phyloP scores from a whole-genome alignment of 768 basidiomycete species.

The Xerocomus spinulosus region DNA sequence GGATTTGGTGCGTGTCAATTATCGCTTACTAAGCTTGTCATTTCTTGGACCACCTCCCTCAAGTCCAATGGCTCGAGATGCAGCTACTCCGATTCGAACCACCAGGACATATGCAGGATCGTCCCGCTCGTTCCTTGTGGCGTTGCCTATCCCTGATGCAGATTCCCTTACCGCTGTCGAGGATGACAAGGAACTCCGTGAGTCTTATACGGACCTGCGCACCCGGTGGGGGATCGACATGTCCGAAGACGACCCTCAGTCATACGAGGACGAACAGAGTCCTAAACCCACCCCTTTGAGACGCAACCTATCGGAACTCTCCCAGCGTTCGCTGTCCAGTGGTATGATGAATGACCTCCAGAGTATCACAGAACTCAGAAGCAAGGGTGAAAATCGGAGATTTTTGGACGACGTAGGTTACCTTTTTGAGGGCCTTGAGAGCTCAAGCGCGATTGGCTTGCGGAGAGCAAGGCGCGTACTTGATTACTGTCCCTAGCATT shows the following conservation, averaged over 20 bases:
- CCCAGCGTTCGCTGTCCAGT: slow-evolving; percentile 39
- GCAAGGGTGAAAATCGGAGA: slow-evolving; percentile 73
- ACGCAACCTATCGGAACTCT: slow-evolving; percentile 32
- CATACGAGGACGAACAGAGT: slow-evolving; percentile 12
- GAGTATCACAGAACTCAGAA: slow-evolving; percentile 76
- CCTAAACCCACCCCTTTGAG: slow-evolving; percentile 4
- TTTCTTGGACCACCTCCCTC: too few relatives aligned
- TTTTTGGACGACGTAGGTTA: slow-evolving; percentile 86
- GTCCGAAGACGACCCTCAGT: slow-evolving; percentile 66
- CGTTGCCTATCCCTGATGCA: slow-evolving; percentile 42
- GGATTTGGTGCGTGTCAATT: too few relatives aligned
- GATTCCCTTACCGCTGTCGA: slow-evolving; percentile 33
- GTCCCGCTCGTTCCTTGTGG: slow-evolving; percentile 76
- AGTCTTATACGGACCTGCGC: slow-evolving; percentile 72
- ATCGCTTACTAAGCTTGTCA: too few relatives aligned
- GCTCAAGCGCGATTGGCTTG: slow-evolving; percentile 47
- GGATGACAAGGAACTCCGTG: slow-evolving; percentile 51
- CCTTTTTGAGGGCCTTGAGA: slow-evolving; percentile 73
- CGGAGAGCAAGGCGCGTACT: slow-evolving; percentile 59
- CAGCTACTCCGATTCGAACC: slow-evolving; percentile 29
- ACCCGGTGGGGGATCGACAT: slow-evolving; percentile 78
- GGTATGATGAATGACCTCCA: slow-evolving; percentile 72
- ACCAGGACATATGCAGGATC: slow-evolving; percentile 70
- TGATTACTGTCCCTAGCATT: not conserved
- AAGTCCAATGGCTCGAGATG: slow-evolving; percentile 20